Evolutionary conservation across 208 protist genomes (phyloP), one percentile per base, ranked within the genome.

Genomic region (Leishmania aethiopica): DNA sequence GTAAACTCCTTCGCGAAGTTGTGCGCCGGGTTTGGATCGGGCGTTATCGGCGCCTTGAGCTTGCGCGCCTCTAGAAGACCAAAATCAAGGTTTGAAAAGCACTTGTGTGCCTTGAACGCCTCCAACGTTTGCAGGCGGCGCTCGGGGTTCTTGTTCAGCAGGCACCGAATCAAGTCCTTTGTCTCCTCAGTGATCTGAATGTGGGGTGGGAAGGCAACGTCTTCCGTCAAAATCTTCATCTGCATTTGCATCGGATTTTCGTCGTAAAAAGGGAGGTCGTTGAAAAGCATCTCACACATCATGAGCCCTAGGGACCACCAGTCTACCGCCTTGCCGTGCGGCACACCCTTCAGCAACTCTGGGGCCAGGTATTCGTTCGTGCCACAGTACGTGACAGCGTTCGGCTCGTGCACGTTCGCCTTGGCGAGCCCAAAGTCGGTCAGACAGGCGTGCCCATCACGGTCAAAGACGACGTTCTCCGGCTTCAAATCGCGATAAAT

Each of bases 221-320:
- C 85, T 25, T 83, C 89, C 25, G 78, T 88, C 28, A 98, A 74
- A 73, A 98, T 98, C 62, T 91, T 79, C 42, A 96, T 95, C 81
- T 96, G 96, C 91, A 98, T 96, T 25, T 79, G 83, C 79, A 91
- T 90, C 57, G 87, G 80, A 78, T 98, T 98, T 72, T 98, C 93
- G 84, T 91, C 86, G 86, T 97, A 99, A 84, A 99, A 99, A 5
- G 98, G 98, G n/a, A 98, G 91, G 69, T 97, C 92, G 80, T 97
- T 97, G 47, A 95, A 92, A 72, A 99, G 86, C 97, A 99, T 99
- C 90, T 99, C 98, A 83, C 98, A 99, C 35, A 99, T 80, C 59
- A 99, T 84, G 60, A 99, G 97, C 40, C 99, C 99, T n/a, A 99
- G 90, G 25, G 95, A 96, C 98, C 99, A 99, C 98, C 98, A 99